Conservation (phyloP, 345 rosid species). For the Euclidium syriacum region DNA sequence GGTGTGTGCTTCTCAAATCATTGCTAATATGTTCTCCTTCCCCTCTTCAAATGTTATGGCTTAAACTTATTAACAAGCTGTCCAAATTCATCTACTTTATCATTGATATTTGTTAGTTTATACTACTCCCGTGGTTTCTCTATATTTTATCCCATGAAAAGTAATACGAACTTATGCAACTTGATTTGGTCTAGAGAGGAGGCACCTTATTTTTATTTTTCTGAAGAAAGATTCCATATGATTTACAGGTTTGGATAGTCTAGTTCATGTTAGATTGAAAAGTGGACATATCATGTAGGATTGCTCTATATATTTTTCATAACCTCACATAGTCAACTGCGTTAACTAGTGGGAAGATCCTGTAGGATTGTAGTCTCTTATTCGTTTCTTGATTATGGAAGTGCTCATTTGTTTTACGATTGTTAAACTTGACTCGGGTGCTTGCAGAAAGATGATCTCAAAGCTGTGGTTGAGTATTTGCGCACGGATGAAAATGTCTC, state of each 20-base stretch:
- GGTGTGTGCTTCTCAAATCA: slow-evolving; percentile 41
- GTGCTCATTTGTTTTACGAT: neutral
- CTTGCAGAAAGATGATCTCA: slow-evolving; percentile 84
- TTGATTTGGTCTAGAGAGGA: neutral
- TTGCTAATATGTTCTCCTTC: neutral
- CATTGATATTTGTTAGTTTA: neutral
- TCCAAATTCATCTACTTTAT: neutral
- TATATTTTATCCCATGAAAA: neutral
- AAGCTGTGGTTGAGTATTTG: slow-evolving; percentile 75
- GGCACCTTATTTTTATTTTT: neutral
- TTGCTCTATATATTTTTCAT: neutral
- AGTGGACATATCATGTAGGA: neutral
- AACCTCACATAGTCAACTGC: neutral
- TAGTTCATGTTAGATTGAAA: neutral
- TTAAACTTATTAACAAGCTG: neutral
- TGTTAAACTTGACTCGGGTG: neutral
- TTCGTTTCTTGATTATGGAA: neutral
- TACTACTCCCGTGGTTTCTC: neutral
- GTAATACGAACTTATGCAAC: neutral
- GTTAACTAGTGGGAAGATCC: neutral
- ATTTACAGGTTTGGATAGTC: neutral
- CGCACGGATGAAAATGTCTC: slow-evolving; percentile 87
- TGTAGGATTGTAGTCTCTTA: neutral
- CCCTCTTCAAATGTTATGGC: neutral
- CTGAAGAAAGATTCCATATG: neutral